Base-by-base conservation (phyloP, 768 basidiomycete species). In the Austroboletus festivus region DNA sequence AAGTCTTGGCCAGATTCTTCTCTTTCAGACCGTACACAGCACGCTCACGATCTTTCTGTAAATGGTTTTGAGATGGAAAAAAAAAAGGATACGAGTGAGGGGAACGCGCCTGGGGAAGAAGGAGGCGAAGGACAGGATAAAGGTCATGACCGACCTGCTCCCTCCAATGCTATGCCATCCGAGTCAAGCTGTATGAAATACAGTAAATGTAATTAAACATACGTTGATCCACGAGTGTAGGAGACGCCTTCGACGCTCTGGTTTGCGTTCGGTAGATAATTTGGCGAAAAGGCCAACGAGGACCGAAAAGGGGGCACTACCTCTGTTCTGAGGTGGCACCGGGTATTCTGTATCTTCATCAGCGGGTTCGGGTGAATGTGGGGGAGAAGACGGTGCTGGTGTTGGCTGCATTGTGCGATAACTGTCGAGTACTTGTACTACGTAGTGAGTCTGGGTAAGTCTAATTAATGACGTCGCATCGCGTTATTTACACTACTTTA, bases 21-120 rank as follows among this genome's bases (percentile, higher is more conserved):
- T 99, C 96, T 65, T 99, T 99, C 55, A 96, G 68, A 13, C 93
- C 90, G 66, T 98, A 99, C 0, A 93, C 85, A 0, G 90, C 80
- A 45, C 96, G 83, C 53, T 97, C 92, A 28, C 86, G 79, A 64
- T 98, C 96, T 80, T 96, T 90, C 93, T 98, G 65, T 19, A 49
- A 13, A 42, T 42, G 24, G 2, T 28, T 43, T 11, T 61, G 44
- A 53, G 46, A 31, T 28, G 13, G 13, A 1, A 3, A 20, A 28
- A 15, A 33, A 10, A 8, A 0, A 10, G 34, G n/a, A n/a, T 4
- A 33, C 3, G 48, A 21, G 24, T 22, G 1, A n/a, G 4, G 2
- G n/a, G 40, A 21, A 66, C 68, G 48, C 67, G 78, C 91, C 77
- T 96, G 94, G 6, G 96, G 96, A 34, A 99, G 74, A 44, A 99